Conservation (phyloP, 768 basidiomycete genomes). For the Amanita exitialis region DNA sequence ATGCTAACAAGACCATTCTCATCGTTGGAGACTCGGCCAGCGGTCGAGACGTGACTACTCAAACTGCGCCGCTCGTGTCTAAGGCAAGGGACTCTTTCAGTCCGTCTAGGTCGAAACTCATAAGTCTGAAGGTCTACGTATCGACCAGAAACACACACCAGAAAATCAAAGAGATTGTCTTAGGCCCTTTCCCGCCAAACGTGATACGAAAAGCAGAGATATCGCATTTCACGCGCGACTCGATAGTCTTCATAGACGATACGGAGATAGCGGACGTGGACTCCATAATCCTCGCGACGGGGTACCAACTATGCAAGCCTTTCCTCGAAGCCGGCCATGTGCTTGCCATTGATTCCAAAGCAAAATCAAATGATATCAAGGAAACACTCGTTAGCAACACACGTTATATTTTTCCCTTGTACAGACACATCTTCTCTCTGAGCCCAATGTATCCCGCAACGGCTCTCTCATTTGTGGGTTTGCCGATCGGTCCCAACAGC, state of each 20-base stretch:
- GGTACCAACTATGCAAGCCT: conserved; percentile 42
- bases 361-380: conserved; percentile 17
- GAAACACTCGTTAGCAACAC: too few species aligned
- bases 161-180: not conserved
- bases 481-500: conserved; percentile 37
- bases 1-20: conserved; percentile 31
- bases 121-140: not conserved
- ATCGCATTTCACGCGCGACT: conserved; percentile 33
- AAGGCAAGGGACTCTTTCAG: conserved; percentile 22
- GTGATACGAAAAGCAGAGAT: conserved; percentile 26
- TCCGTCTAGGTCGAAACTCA: not conserved
- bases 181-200: not conserved
- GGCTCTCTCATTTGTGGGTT: conserved; percentile 45
- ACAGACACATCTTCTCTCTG: conserved; percentile 26
- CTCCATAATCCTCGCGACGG: conserved; percentile 27
- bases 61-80: conserved; percentile 26
- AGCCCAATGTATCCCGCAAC: conserved; percentile 33
- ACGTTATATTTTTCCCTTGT: conserved; percentile 24
- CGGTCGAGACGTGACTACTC: conserved; percentile 36
- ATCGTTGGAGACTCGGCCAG: conserved; percentile 37
- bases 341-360: conserved; percentile 20
- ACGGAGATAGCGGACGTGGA: conserved; percentile 10
- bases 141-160: not conserved
- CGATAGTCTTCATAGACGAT: conserved; percentile 38
- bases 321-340: conserved; percentile 26